Base-by-base conservation (phyloP, 1,284 basidiomycete species). In the Ustilago sp. region DNA sequence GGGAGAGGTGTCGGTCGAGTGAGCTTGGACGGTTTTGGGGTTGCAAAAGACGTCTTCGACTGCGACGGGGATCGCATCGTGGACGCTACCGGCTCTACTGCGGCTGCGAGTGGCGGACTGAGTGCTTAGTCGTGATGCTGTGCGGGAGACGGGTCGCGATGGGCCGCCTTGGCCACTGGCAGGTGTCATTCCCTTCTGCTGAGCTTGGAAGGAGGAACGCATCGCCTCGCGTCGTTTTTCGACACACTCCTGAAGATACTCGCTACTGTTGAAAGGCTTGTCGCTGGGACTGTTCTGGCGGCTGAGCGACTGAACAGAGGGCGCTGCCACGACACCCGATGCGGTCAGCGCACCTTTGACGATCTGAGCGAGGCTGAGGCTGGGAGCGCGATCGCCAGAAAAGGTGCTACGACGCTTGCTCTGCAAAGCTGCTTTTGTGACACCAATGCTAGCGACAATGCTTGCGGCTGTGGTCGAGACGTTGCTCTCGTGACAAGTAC, bases 41-140 rank as follows among this genome's bases (percentile, higher is more conserved):
- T 78, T 72, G 58, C 76, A 80, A 34, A 83, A 83, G 19, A 83
- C 54, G 60, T 83, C 80, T 50, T 83, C 82, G 59, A 78, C 70
- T 11, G 74, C 79, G 15, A 80, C 60, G 0, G 82, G 82, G 47
- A 83, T 81, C 4, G 77, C 69, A 53, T 82, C 82, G 55, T 83
- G 82, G 1, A 83, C 80, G 51, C 78, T 83, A 13, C 81, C 80
- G 3, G 79, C 73, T 19, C 81, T 60, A 62, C 79, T 80, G 31
- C 81, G 74, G 23, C 55, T 57, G 8, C 71, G 76, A 2, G 64
- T 64, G 36, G 71, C 68, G 1, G 78, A 80, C 38, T 69, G 68
- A 4, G 73, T 78, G 59, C 74, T 78, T 45, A 82, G 58, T 8
- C 80, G 56, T 0, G 79, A 80, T 4, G 71, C 72, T 23, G 80